Conservation (phyloP, 305 asterid species). For the Coffea humblotiana region DNA sequence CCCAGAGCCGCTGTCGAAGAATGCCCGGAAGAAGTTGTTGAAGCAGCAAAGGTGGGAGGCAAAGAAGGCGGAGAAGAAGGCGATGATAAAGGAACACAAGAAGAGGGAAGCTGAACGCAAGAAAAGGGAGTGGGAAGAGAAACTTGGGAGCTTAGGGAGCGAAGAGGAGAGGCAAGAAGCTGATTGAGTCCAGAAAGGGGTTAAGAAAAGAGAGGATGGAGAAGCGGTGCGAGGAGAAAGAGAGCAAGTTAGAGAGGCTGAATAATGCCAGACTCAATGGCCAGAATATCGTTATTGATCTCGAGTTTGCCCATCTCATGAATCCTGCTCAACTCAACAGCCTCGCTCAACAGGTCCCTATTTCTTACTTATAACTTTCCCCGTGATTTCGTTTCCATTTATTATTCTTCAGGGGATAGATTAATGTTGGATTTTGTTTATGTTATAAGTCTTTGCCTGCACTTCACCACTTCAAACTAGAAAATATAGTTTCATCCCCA, state of each 20-base stretch:
- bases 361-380: background rate
- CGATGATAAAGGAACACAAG: conserved; percentile 63
- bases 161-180: conserved; percentile 65
- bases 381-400: background rate
- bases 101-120: conserved; percentile 73
- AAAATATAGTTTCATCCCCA: too few species aligned
- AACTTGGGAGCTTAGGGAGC: conserved; percentile 36
- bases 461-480: too few species aligned
- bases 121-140: conserved; percentile 80
- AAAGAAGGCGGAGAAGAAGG: conserved; percentile 84
- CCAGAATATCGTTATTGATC: conserved; percentile 78
- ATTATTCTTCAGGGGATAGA: too few species aligned
- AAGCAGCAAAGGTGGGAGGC: conserved; percentile 79
- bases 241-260: conserved; percentile 64
- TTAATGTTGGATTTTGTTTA: too few species aligned
- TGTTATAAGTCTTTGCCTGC: too few species aligned
- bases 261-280: conserved; percentile 54
- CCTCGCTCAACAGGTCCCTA: conserved; percentile 83
- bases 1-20: conserved; percentile 52
- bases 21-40: conserved; percentile 68
- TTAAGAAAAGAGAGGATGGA: conserved; percentile 76
- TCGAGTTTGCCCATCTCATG: conserved; percentile 82
- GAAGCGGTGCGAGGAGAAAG: conserved; percentile 58
- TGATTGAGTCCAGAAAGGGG: conserved; percentile 51
- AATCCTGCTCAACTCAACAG: conserved; percentile 61